Base-by-base conservation (phyloP, 2,329 filamentous ascomycete species). In the Atkinsonella texensis region DNA sequence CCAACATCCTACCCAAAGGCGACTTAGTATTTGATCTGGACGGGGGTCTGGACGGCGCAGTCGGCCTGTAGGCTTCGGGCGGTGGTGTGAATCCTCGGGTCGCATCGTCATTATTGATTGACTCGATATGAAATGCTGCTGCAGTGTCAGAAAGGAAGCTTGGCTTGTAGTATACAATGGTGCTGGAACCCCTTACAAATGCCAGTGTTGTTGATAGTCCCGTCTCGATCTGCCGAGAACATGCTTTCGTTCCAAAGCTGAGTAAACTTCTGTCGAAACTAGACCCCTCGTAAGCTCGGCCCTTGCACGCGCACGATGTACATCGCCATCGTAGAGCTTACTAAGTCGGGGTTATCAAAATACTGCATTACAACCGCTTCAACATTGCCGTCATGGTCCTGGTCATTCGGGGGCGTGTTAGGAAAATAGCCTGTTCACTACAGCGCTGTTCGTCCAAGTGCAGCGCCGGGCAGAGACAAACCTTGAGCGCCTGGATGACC, bases 31-130 rank as follows among this genome's bases (percentile, higher is more conserved):
- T 77, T 44, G 75, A 70, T 63, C 80, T 70, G 20, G 81, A 84
- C 1, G 81, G 81, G n/a, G 81, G 81, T 52, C 80, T 72, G 17
- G 81, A 82, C 0, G 78, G 77, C 5, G 76, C 74, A 31, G 68
- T 69, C 9, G 66, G 65, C 38, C 66, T 68, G 52, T 73, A 72
- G 45, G 65, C 63, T 39, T 69, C 68, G 12, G 63, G 61, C 2
- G 66, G 66, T 35, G 72, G 68, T 7, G 72, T 67, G 11, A 70
- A 63, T 18, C 72, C 71, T 43, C 73, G 69, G 33, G 75, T 69
- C 38, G 73, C 60, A 38, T 61, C 61, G 53, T 64, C 65, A 52
- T 73, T 70, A 57, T 74, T 74, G 43, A 74, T 66, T 8, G 73
- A 70, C 54, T 82, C 76, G 54, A 83, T 74, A 56, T 75, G 73